phyloP scores from a whole-genome alignment of 208 protist genomes.

The Leishmania gerbilli region DNA sequence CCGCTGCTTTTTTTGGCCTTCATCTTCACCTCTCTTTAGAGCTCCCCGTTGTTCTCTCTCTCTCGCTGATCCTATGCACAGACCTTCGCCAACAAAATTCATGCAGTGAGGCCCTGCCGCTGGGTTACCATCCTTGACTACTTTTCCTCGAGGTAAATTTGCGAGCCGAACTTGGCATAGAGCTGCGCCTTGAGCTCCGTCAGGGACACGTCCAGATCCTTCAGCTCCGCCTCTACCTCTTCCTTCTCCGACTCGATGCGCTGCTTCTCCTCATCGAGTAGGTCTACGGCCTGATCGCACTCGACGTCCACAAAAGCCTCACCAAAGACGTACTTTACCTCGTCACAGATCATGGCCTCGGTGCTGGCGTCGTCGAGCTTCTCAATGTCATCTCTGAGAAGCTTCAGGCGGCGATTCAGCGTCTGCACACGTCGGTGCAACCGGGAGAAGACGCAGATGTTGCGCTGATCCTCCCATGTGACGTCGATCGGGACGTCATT shows the following conservation, averaged over 20 bases:
- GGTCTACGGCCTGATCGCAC: constrained; percentile 53
- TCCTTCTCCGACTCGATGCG: constrained; percentile 51
- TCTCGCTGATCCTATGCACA: not conserved
- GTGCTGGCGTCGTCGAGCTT: constrained; percentile 63
- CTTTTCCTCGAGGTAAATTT: constrained; percentile 92
- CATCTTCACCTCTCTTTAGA: not conserved
- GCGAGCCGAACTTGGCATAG: constrained; percentile 89
- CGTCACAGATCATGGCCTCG: constrained; percentile 62
- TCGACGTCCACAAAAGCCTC: constrained; percentile 85
- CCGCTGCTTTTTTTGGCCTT: not conserved
- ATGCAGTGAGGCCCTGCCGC: not conserved
- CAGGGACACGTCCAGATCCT: constrained; percentile 47
- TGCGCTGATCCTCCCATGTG: constrained; percentile 87
- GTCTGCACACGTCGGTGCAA: constrained; percentile 72
- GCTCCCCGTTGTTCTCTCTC: not conserved
- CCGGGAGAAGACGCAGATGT: constrained; percentile 86
- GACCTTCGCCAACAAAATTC: not conserved
- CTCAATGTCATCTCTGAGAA: constrained; percentile 68
- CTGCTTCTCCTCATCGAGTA: constrained; percentile 67
- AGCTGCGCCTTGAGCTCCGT: constrained; percentile 85
- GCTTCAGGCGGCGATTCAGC: constrained; percentile 43
- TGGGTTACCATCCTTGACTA: constrained; percentile 9
- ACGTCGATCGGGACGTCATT: constrained; percentile 75
- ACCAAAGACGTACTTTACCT: constrained; percentile 88
- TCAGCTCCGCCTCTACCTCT: constrained; percentile 55